phyloP scores from a whole-genome alignment of 2,329 filamentous ascomycete genomes.

The Fusarium sp. region DNA sequence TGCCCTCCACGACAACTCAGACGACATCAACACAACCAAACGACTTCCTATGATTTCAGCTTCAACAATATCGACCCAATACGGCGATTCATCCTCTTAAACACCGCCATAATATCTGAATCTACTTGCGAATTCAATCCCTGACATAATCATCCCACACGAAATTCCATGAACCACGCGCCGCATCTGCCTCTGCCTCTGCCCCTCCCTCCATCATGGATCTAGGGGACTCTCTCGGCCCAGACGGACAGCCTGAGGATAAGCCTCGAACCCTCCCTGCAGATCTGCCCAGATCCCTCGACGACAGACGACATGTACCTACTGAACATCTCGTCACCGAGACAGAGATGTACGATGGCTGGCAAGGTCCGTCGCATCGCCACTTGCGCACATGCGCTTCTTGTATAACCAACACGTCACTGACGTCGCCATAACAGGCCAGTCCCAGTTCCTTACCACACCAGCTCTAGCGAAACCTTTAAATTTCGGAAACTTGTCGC shows the following conservation, averaged over 20 bases:
- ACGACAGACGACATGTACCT: conserved; percentile 83
- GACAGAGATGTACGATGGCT: conserved; percentile 98
- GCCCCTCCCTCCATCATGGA: conserved; percentile 69
- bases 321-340: conserved; percentile 77
- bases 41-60: conserved; percentile 3
- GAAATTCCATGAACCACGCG: conserved; percentile 53
- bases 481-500: conserved; percentile 83
- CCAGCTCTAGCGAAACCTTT: conserved; percentile 88
- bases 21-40: conserved; percentile 42
- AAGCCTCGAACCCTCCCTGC: conserved; percentile 75
- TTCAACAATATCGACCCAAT: conserved; percentile 18
- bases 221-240: conserved; percentile 65
- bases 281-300: conserved; percentile 91
- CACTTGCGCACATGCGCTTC: conserved; percentile 32
- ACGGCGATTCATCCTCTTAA: not conserved
- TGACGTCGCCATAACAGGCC: conserved; percentile 70
- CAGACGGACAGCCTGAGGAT: conserved; percentile 55
- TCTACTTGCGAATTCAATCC: conserved; percentile 12
- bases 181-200: conserved; percentile 50
- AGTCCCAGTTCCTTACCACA: conserved; percentile 94
- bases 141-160: conserved; percentile 14
- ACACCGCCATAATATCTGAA: not conserved
- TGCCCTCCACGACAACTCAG: conserved; percentile 45
- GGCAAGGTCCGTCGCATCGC: conserved; percentile 79
- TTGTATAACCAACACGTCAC: conserved; percentile 43